Conservation (phyloP, 208 protist species). For the Novymonas esmeraldas region DNA sequence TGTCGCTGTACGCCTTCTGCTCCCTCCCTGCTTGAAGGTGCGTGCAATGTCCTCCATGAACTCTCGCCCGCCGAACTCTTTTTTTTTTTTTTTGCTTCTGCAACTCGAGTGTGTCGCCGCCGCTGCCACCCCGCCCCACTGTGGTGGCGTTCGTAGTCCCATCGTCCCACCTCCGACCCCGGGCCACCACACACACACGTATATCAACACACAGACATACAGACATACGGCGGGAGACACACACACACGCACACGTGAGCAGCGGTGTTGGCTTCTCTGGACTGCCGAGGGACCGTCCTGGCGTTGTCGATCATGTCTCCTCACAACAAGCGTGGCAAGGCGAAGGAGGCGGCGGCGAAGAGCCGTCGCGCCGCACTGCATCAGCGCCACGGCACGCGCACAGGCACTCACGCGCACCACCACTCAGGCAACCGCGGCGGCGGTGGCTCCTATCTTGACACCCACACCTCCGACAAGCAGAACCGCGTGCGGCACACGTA, state of each 20-base stretch:
- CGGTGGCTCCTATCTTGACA: conserved; percentile 42
- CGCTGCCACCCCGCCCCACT: too few species aligned
- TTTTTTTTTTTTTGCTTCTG: too few species aligned
- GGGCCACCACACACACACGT: too few species aligned
- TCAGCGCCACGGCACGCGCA: conserved; percentile 11
- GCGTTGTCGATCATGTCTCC: conserved; percentile 28
- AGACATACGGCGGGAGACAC: too few species aligned
- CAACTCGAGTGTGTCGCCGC: too few species aligned
- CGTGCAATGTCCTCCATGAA: too few species aligned
- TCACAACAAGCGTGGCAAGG: conserved; percentile 85
- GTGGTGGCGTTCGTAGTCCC: too few species aligned
- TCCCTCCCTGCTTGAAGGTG: not conserved
- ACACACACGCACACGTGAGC: too few species aligned
- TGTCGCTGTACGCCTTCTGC: too few species aligned
- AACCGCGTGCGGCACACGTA: conserved; percentile 45
- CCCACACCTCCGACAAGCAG: conserved; percentile 18
- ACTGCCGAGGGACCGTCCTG: not conserved
- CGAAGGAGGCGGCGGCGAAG: conserved; percentile 51
- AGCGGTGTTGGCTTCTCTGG: not conserved
- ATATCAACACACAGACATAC: too few species aligned
- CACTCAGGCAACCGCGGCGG: conserved; percentile 6
- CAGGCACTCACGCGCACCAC: not conserved
- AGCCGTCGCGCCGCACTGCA: conserved; percentile 25
- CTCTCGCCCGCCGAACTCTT: too few species aligned
- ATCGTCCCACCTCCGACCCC: too few species aligned